Percentiles rank a stretch among this genome's conserved stretches.
phyloP scores from a whole-genome alignment of 2,329 filamentous ascomycete genomes.

The Grosmannia clavigera region DNA sequence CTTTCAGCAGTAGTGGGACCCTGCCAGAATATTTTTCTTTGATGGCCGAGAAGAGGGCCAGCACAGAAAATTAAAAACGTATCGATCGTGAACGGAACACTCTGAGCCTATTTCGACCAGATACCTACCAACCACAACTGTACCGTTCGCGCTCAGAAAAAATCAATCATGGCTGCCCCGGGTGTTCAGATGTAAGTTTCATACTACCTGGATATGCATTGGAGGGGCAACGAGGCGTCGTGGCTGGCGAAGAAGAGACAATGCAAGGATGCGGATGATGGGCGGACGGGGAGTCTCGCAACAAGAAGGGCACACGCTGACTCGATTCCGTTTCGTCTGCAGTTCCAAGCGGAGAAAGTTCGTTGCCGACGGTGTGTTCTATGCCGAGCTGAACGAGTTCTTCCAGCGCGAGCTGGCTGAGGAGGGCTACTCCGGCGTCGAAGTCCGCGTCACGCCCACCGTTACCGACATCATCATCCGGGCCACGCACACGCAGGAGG shows the following conservation, averaged over 20 bases:
- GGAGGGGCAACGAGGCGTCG: background rate
- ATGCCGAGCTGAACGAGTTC: constrained; percentile 99
- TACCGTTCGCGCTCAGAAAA: background rate
- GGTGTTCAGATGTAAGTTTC: constrained; percentile 49
- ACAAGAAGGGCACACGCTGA: background rate
- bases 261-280: background rate
- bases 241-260: background rate
- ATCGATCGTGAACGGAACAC: background rate
- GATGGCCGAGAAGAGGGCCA: constrained; percentile 1
- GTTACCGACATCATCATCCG: constrained; percentile 99
- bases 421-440: constrained; percentile 99
- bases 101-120: background rate
- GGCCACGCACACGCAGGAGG: constrained; percentile 99
- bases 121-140: background rate
- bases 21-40: constrained; percentile 1
- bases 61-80: background rate
- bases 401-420: constrained; percentile 99
- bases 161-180: constrained; percentile 44
- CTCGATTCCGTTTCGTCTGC: constrained; percentile 9
- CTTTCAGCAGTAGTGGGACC: constrained; percentile 4
- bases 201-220: background rate
- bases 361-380: constrained; percentile 98
- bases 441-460: constrained; percentile 98
- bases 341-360: constrained; percentile 92
- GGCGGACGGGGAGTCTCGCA: too few relatives aligned